Conservation (phyloP, 1,139 yeast genomes). For the Taiozyma sp. region DNA sequence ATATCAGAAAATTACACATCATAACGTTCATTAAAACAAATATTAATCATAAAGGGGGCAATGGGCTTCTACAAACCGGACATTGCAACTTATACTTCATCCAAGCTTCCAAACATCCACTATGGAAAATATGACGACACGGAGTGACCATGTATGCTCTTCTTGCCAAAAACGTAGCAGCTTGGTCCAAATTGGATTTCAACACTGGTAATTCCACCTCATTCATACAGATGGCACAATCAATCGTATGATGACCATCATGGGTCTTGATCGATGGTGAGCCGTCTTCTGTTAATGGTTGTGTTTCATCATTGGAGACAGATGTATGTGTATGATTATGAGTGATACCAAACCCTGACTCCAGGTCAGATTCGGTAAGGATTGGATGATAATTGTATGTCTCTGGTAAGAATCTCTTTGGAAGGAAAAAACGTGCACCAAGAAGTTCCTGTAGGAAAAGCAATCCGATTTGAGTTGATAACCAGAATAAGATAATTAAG, state of each 20-base stretch:
- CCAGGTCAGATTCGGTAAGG: conserved; percentile 54
- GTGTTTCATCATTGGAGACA: conserved; percentile 9
- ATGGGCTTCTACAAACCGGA: conserved; percentile 83
- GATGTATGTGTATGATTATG: conserved; percentile 14
- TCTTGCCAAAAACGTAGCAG: conserved; percentile 31
- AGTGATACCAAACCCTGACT: conserved; percentile 42
- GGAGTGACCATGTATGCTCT: conserved; percentile 82
- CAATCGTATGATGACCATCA: conserved; percentile 35
- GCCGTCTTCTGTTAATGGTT: conserved; percentile 5
- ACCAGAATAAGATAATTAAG: conserved; percentile 40
- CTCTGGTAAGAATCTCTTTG: conserved; percentile 65
- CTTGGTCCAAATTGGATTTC: conserved; percentile 27
- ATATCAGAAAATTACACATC: neutral
- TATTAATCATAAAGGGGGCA: conserved; percentile 58
- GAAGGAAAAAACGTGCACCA: conserved; percentile 84
- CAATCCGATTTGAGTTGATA: conserved; percentile 45
- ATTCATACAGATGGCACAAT: conserved; percentile 90
- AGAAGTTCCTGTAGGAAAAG: conserved; percentile 56
- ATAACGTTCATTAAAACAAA: neutral
- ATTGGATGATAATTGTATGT: conserved; percentile 80
- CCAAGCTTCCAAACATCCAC: conserved; percentile 85
- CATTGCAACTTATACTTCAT: conserved; percentile 90
- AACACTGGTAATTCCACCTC: conserved; percentile 58
- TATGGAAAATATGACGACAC: conserved; percentile 84
- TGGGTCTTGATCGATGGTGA: conserved; percentile 17